A percentile compares a stretch with the other conserved stretches of the same genome.
phyloP scores from a whole-genome alignment of 139 green algal species.

The Coelastrella sp. region DNA sequence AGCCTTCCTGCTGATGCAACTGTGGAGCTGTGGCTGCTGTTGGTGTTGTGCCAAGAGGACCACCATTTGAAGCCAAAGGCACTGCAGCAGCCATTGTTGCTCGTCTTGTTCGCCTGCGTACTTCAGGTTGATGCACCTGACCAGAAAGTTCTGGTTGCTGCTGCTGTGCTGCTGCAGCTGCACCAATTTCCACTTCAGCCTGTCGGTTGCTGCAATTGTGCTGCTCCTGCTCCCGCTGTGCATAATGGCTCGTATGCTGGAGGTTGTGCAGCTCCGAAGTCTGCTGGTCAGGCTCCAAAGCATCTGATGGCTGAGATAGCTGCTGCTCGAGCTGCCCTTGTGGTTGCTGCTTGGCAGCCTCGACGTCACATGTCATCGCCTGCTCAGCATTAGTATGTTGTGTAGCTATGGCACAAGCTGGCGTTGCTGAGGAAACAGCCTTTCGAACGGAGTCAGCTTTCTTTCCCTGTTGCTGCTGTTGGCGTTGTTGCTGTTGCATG shows the following conservation, averaged over 20 bases:
- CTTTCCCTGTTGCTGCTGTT: too few species aligned
- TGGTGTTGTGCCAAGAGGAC: too few species aligned
- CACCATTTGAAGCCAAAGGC: too few species aligned
- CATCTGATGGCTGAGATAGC: neutral
- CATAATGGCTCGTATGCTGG: too few species aligned
- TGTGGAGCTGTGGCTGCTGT: neutral
- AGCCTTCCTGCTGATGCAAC: neutral
- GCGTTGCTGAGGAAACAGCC: too few species aligned
- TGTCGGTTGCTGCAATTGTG: neutral
- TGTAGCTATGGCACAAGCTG: too few species aligned
- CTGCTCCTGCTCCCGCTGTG: neutral
- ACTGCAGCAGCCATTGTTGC: neutral
- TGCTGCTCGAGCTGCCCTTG: neutral
- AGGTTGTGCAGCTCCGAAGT: neutral
- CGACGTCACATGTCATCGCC: too few species aligned
- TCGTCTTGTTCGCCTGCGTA: too few species aligned
- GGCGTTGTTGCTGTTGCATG: neutral
- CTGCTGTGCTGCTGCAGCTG: neutral
- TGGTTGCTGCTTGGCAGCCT: neutral
- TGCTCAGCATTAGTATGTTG: too few species aligned
- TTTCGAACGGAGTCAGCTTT: too few species aligned
- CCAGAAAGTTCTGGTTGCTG: neutral
- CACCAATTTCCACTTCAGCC: neutral
- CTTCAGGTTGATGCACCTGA: too few species aligned
- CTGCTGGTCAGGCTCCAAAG: too few species aligned